Conservation (phyloP, 306 rosid genomes). For the cucumber (Cucumis sativus) region Cucumber_9930_V3 NC_026657.2:36274501-36275000, state of each 20-base stretch:
- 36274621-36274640: background rate
- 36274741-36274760: background rate
- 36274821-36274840: background rate
- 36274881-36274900: background rate
- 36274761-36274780: background rate
- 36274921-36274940: background rate
- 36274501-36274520: slow-evolving; percentile 25
- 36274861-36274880: background rate
- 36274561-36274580: background rate
- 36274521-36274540: slow-evolving; percentile 2
- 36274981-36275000: background rate
- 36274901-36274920: background rate
- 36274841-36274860: background rate
- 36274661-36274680: background rate
- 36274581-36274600: background rate
- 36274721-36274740: background rate
- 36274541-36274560: background rate
- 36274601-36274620: background rate
- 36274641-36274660: background rate
- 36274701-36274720: background rate
- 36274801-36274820: background rate
- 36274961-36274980: background rate
- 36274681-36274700: background rate
- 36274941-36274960: background rate
- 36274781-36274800: background rate